Conservation (phyloP, 2,329 filamentous ascomycete species). For the Neofusicoccum kwambonambiense region DNA sequence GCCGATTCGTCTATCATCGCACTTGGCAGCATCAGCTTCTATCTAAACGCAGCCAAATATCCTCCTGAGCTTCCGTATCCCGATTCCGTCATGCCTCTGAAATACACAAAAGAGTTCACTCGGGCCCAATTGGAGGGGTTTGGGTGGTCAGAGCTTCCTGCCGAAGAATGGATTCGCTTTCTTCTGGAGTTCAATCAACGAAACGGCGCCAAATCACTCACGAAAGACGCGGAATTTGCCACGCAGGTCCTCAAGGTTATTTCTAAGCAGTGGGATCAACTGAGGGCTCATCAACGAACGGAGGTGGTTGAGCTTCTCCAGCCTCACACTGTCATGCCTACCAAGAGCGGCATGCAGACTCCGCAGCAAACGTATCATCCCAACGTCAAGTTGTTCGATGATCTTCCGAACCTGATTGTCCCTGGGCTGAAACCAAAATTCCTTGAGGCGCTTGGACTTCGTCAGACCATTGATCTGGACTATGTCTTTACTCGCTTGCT, state of each 20-base stretch:
- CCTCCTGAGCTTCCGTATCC: conserved; percentile 15
- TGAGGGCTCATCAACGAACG: conserved; percentile 65
- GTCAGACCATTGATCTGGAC: conserved; percentile 91
- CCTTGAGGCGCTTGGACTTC: conserved; percentile 75
- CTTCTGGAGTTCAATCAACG: conserved; percentile 35
- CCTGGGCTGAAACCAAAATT: conserved; percentile 86
- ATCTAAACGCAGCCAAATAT: conserved; percentile 79
- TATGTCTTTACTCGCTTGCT: conserved; percentile 83
- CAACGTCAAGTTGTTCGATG: conserved; percentile 91
- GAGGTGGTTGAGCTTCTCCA: conserved; percentile 65
- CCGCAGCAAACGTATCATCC: conserved; percentile 88
- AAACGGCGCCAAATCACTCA: conserved; percentile 59
- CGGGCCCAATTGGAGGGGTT: conserved; percentile 71
- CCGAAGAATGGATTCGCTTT: conserved; percentile 76
- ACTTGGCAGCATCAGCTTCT: conserved; percentile 76
- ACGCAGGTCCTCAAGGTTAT: conserved; percentile 73
- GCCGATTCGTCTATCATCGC: conserved; percentile 57
- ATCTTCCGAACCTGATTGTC: conserved; percentile 78
- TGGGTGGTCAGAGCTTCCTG: conserved; percentile 81
- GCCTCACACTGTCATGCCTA: conserved; percentile 75
- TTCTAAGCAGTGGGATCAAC: conserved; percentile 87
- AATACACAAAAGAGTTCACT: conserved; percentile 71
- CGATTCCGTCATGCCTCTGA: conserved; percentile 62
- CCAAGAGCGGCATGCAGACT: conserved; percentile 83
- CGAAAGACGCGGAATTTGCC: conserved; percentile 70